phyloP scores from a whole-genome alignment of 768 basidiomycete species.

The Phlegmacium glaucopus region DNA sequence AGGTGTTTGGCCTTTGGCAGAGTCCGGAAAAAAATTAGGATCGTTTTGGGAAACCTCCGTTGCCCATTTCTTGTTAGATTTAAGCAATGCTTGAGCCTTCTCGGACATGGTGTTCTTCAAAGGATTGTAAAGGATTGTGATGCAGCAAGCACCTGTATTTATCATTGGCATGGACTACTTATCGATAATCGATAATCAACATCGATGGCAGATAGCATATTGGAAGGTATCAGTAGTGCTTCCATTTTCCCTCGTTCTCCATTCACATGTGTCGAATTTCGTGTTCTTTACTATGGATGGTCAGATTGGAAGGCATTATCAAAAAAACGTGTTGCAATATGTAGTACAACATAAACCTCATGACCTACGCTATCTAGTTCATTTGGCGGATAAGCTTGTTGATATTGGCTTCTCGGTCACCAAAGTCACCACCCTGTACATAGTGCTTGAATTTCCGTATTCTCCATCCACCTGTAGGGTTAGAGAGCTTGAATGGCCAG shows the following conservation, averaged over 20 bases:
- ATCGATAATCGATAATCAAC: too few relatives aligned
- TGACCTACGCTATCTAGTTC: constrained; percentile 50
- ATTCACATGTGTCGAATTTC: too few relatives aligned
- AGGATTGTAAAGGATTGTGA: not conserved
- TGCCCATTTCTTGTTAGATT: constrained; percentile 70
- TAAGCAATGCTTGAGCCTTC: constrained; percentile 27
- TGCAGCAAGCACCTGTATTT: not conserved
- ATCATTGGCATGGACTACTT: too few relatives aligned
- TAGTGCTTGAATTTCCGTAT: constrained; percentile 97
- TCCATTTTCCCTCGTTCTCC: too few relatives aligned
- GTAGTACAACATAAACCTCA: constrained; percentile 6
- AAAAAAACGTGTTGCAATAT: too few relatives aligned
- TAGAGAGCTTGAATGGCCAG: constrained; percentile 99
- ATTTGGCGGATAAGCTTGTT: constrained; percentile 96
- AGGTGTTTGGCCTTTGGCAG: constrained; percentile 62
- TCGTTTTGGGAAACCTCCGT: constrained; percentile 48
- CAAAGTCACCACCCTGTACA: constrained; percentile 95
- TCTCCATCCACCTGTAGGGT: constrained; percentile 98
- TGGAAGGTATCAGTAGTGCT: too few relatives aligned
- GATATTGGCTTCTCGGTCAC: constrained; percentile 95
- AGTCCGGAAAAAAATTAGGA: constrained; percentile 60
- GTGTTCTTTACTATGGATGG: too few relatives aligned
- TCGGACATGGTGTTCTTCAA: not conserved
- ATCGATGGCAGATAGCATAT: too few relatives aligned
- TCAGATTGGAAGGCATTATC: too few relatives aligned